Evolutionary conservation across 345 rosid species (phyloP).

Genomic region (Rhodamnia argentea): DNA sequence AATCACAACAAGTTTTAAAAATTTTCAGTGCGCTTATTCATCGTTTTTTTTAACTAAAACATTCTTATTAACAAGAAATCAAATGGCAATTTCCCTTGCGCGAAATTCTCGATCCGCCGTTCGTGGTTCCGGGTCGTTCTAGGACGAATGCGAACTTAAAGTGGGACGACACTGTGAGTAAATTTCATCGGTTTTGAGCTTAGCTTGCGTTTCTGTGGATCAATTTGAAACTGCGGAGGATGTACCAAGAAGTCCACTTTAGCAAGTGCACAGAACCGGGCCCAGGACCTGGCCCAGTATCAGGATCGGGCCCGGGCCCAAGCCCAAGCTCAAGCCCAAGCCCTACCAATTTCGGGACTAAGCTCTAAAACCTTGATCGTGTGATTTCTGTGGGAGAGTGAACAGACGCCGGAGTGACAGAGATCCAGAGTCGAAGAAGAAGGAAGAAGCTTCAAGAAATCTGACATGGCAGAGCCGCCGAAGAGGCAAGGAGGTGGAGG

Average conservation of each 20-base stretch:
- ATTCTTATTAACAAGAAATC: too few species aligned
- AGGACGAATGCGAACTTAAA: too few species aligned
- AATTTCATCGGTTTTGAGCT: neutral
- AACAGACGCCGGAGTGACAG: neutral
- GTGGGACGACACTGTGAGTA: accelerated
- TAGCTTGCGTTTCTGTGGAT: neutral
- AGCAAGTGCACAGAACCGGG: neutral
- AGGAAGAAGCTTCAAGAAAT: conserved; percentile 20
- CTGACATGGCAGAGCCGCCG: conserved; percentile 39
- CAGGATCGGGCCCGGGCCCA: neutral
- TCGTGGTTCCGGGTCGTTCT: too few species aligned
- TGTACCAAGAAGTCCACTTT: neutral
- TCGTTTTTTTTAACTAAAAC: too few species aligned
- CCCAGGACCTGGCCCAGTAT: neutral
- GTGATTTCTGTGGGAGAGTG: neutral
- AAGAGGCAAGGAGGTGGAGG: conserved; percentile 29
- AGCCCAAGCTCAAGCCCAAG: neutral
- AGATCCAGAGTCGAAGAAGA: neutral
- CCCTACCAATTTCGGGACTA: neutral
- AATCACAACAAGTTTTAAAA: too few species aligned
- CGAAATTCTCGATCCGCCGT: too few species aligned
- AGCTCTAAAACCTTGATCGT: neutral
- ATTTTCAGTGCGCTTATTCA: too few species aligned
- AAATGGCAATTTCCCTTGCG: too few species aligned
- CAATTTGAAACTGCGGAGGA: neutral